Conservation (phyloP, 2,329 filamentous ascomycete species). For the Monilinia aucupariae region DNA sequence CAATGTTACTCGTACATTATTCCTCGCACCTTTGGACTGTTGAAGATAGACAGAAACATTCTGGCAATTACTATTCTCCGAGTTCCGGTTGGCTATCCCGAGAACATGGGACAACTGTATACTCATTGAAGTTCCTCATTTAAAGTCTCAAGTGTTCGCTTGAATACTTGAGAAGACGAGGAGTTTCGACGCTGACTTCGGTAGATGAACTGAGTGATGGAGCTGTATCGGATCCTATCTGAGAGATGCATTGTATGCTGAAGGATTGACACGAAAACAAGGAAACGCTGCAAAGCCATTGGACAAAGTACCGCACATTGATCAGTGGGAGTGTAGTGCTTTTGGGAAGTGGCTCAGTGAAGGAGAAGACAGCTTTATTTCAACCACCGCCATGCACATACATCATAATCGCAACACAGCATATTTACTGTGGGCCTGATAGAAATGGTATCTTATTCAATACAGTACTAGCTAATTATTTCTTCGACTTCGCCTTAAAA, state of each 20-base stretch:
- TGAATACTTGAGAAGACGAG: not conserved
- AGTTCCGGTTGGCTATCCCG: too few relatives aligned
- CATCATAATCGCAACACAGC: not conserved
- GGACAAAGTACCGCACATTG: too few relatives aligned
- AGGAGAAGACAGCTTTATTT: not conserved
- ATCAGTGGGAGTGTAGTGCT: not conserved
- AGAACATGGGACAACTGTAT: not conserved
- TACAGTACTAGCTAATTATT: conserved; percentile 22
- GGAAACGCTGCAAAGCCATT: not conserved
- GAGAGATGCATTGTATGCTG: not conserved
- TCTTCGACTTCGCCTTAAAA: conserved; percentile 56
- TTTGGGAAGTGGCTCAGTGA: not conserved
- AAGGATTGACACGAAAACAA: too few relatives aligned
- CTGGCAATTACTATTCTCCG: too few relatives aligned
- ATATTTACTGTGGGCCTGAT: not conserved
- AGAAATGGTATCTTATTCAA: conserved; percentile 13
- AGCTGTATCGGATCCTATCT: not conserved
- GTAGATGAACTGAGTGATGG: not conserved
- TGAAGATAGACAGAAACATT: too few relatives aligned
- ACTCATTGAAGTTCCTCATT: not conserved
- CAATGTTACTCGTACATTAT: not conserved
- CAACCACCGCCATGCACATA: too few relatives aligned
- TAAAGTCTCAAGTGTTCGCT: not conserved
- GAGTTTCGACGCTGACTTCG: not conserved
- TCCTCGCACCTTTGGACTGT: too few relatives aligned